Conservation (phyloP, 148 eudicot species). For the Selenicereus undatus region DNA sequence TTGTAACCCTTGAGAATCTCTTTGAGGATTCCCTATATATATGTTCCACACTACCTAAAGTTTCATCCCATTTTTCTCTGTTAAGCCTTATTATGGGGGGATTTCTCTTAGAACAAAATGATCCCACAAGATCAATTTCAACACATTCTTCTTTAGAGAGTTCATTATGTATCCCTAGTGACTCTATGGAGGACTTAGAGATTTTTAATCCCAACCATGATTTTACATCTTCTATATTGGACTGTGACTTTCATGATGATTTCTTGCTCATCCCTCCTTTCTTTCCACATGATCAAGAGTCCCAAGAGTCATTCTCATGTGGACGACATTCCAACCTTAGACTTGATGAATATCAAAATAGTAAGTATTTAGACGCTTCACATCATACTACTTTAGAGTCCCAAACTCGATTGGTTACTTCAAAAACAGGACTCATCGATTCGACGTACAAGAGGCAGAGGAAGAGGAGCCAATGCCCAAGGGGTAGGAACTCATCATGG, state of each 20-base stretch:
- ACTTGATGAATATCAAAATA: background rate
- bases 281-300: too few relatives aligned
- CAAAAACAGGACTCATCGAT: too few relatives aligned
- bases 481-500: background rate
- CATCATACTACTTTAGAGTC: background rate
- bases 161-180: constrained; percentile 16
- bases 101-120: background rate
- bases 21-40: background rate
- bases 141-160: background rate
- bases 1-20: background rate
- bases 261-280: background rate
- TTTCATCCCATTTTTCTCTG: background rate
- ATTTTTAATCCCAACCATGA: background rate
- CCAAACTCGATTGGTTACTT: too few relatives aligned
- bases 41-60: background rate
- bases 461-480: background rate
- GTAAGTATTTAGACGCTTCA: too few relatives aligned
- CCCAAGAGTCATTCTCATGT: background rate
- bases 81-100: background rate
- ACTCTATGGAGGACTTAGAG: background rate
- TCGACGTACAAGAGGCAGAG: background rate
- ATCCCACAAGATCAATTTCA: background rate
- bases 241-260: background rate
- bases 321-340: background rate
- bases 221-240: background rate